These are phyloP conservation scores for Stemphylium beticola DNA, from an alignment of 2,329 filamentous ascomycete species.

Conservation along the genomic window DNA sequence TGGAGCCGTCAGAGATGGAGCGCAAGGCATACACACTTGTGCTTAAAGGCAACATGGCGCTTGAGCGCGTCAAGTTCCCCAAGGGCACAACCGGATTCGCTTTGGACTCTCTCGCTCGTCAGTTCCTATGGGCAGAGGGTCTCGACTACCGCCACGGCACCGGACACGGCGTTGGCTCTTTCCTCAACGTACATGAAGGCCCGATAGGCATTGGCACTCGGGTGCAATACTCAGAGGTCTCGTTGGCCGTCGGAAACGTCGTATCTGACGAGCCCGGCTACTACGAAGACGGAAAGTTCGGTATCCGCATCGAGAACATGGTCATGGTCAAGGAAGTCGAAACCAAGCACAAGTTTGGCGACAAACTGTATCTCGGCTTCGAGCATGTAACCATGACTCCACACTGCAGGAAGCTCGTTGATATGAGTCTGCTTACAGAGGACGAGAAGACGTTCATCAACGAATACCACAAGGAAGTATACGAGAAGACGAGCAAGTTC, in stretches of 20 bases:
- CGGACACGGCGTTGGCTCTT: slow-evolving; percentile 93
- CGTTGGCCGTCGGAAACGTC: slow-evolving; percentile 89
- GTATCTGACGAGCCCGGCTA: slow-evolving; percentile 96
- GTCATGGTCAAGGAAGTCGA: slow-evolving; percentile 88
- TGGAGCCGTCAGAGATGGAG: slow-evolving; percentile 80
- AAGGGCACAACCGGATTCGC: slow-evolving; percentile 95
- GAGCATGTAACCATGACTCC: slow-evolving; percentile 98
- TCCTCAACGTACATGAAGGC: slow-evolving; percentile 95
- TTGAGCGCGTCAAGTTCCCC: slow-evolving; percentile 87
- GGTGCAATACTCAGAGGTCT: slow-evolving; percentile 88
- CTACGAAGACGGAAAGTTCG: slow-evolving; percentile 94
- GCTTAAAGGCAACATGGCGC: slow-evolving; percentile 88
- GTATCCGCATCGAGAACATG: slow-evolving; percentile 96
- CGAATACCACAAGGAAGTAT: slow-evolving; percentile 79
- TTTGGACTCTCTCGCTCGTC: slow-evolving; percentile 84
- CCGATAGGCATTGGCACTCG: slow-evolving; percentile 95
- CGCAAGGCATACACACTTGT: slow-evolving; percentile 92
- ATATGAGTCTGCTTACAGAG: slow-evolving; percentile 71
- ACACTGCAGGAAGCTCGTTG: slow-evolving; percentile 87
- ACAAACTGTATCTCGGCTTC: slow-evolving; percentile 92
- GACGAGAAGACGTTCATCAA: slow-evolving; percentile 88
- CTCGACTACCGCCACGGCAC: slow-evolving; percentile 96
- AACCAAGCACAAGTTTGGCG: slow-evolving; percentile 86
- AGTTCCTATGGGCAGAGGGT: slow-evolving; percentile 90
- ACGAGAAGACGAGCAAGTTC: slow-evolving; percentile 78